A percentile compares a stretch with the other conserved stretches of the same genome.
Conservation (phyloP, 2,329 filamentous ascomycete species). For the Xylaria sp. region DNA sequence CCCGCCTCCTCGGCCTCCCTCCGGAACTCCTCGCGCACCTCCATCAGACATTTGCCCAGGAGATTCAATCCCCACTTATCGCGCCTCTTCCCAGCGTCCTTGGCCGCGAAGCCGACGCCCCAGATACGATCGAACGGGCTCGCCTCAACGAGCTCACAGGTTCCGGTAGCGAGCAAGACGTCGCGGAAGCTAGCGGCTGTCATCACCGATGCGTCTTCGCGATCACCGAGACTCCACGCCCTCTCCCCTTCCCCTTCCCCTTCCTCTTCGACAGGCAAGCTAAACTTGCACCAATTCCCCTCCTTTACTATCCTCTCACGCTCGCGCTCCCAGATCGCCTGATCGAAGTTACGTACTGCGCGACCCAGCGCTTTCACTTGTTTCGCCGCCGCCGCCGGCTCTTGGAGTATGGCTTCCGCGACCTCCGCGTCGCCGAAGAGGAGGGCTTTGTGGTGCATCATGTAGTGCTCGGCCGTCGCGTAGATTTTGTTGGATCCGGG, state of each 20-base stretch:
- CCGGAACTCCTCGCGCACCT: conserved; percentile 63
- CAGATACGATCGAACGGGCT: conserved; percentile 70
- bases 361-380: conserved; percentile 65
- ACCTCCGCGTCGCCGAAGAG: conserved; percentile 51
- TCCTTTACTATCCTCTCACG: conserved; percentile 65
- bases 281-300: conserved; percentile 70
- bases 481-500: conserved; percentile 48
- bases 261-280: conserved; percentile 48
- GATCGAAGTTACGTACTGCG: conserved; percentile 62
- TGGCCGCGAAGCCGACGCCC: conserved; percentile 70
- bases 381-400: conserved; percentile 52
- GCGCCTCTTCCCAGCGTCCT: conserved; percentile 58
- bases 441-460: conserved; percentile 44
- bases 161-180: conserved; percentile 66
- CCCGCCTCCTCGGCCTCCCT: conserved; percentile 43
- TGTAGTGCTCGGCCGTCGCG: conserved; percentile 63
- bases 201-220: conserved; percentile 30
- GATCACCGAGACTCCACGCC: conserved; percentile 34
- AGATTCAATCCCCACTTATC: conserved; percentile 71
- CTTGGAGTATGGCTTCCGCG: conserved; percentile 61
- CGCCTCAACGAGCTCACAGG: conserved; percentile 70
- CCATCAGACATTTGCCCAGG: conserved; percentile 70
- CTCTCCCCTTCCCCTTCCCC: conserved; percentile 30
- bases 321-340: conserved; percentile 60
- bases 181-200: conserved; percentile 56